phyloP scores from a whole-genome alignment of 2,329 filamentous ascomycete genomes.

The Cladosporium phlei region DNA sequence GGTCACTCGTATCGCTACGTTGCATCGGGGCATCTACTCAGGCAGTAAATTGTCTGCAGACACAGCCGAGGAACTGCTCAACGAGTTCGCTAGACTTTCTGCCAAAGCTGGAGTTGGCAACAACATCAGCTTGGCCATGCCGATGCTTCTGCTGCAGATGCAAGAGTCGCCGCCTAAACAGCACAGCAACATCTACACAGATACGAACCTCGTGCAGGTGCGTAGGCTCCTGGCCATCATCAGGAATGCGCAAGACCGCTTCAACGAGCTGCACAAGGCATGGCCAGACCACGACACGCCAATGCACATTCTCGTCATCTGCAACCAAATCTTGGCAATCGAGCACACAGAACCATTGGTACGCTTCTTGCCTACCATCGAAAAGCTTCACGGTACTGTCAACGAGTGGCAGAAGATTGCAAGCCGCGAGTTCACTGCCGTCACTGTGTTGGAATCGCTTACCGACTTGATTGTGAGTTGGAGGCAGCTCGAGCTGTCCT shows the following conservation, averaged over 20 bases:
- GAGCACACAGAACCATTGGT: conserved; percentile 78
- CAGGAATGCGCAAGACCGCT: conserved; percentile 64
- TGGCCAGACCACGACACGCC: conserved; percentile 76
- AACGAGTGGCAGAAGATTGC: conserved; percentile 96
- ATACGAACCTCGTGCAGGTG: conserved; percentile 70
- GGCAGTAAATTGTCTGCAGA: conserved; percentile 8
- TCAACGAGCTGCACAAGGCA: conserved; percentile 60
- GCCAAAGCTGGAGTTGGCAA: not conserved
- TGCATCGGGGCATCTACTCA: conserved; percentile 21
- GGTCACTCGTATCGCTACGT: conserved; percentile 20
- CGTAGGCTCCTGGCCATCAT: conserved; percentile 67
- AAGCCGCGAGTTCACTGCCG: conserved; percentile 69
- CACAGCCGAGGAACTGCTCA: conserved; percentile 19
- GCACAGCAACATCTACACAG: conserved; percentile 82
- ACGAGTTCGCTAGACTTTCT: conserved; percentile 6
- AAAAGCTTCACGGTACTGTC: conserved; percentile 78
- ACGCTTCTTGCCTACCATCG: conserved; percentile 77
- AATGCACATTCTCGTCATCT: conserved; percentile 69
- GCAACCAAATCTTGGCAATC: conserved; percentile 69
- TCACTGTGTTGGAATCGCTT: conserved; percentile 67
- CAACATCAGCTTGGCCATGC: conserved; percentile 13
- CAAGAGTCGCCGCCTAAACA: conserved; percentile 4
- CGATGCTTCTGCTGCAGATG: conserved; percentile 31
- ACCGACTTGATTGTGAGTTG: conserved; percentile 80
- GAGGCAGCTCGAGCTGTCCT: conserved; percentile 85